Base-by-base conservation (phyloP, 768 basidiomycete genomes). In the Mycena haematopus region DNA sequence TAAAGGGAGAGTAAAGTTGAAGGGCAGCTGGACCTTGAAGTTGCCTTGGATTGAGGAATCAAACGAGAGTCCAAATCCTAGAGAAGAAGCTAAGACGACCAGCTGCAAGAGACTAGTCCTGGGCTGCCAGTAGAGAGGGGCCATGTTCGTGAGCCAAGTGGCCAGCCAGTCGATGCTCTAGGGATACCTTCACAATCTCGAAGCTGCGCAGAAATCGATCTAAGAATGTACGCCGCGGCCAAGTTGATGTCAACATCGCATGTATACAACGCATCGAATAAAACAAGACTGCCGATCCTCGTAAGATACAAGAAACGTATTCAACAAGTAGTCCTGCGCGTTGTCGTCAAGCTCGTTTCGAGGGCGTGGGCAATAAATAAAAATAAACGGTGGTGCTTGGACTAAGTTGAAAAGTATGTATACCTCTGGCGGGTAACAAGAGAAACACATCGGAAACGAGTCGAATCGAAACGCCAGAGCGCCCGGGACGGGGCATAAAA, bases 351-450 rank as follows among this genome's bases (percentile, higher is more conserved):
- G 40, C 17, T 42, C 40, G 10, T 17, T 42, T 42, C 22, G 42
- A 9, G 42, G 42, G 45, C 36, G 49, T 27, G n/a, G 42, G 24
- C 6, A 21, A 35, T 57, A 61, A 55, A 38, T 54, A 42, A 21
- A 19, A n/a, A 25, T 22, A 19, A 42, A 42, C 19, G 40, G 40
- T 5, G 42, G 21, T 29, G 38, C 25, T 45, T 36, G 36, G 36
- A 45, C 21, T 38, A 50, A 6, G 29, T 15, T 40, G 9, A 29
- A 25, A 31, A 40, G 27, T 56, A 46, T 27, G 51, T 58, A 58
- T 54, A 25, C 57, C 63, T 52, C 62, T 58, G 44, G 44, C 21
- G 52, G 52, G 44, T n/a, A 45, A 19, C 1, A 52, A 53, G 22
- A 15, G 17, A 22, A 36, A 21, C 25, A 31, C 31, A 56, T 4